Evolutionary conservation across 2,329 filamentous ascomycete genomes (phyloP).

Genomic region (Botrytis fragariae): DNA sequence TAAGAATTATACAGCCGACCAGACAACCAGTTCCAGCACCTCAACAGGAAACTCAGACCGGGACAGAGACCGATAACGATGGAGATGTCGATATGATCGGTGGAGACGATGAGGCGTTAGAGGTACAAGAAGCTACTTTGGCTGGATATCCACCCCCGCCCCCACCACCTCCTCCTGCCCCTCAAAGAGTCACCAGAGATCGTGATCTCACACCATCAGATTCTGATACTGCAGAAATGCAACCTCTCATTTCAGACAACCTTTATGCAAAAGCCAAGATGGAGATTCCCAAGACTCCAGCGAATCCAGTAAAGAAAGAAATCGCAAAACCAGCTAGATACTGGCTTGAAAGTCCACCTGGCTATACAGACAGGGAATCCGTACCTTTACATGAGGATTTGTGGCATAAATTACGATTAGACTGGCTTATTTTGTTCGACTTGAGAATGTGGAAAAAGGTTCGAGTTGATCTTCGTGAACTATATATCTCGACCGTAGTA

Average conservation of each 20-base stretch:
- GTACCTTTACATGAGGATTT: constrained; percentile 79
- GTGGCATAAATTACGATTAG: constrained; percentile 82
- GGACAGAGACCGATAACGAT: constrained; percentile 41
- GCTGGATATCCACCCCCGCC: constrained; percentile 67
- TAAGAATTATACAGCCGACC: constrained; percentile 28
- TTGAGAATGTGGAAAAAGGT: constrained; percentile 95
- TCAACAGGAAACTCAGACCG: constrained; percentile 33
- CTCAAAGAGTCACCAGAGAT: constrained; percentile 49
- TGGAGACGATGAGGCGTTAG: constrained; percentile 57
- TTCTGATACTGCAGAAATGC: constrained; percentile 64
- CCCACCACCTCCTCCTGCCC: constrained; percentile 43
- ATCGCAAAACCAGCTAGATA: constrained; percentile 70
- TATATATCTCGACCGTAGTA: constrained; percentile 96
- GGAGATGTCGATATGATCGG: constrained; percentile 46
- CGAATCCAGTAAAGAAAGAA: constrained; percentile 44
- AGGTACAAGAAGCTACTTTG: constrained; percentile 74
- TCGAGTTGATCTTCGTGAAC: constrained; percentile 81
- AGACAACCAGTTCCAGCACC: constrained; percentile 25
- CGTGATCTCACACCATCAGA: constrained; percentile 68
- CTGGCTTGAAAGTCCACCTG: constrained; percentile 79
- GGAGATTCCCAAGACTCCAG: constrained; percentile 80
- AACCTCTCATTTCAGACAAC: constrained; percentile 58
- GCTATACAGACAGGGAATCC: constrained; percentile 61
- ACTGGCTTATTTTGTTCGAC: constrained; percentile 94
- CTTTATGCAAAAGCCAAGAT: constrained; percentile 64